Conservation (phyloP, 306 rosid genomes). For the Acacia confusa region DNA sequence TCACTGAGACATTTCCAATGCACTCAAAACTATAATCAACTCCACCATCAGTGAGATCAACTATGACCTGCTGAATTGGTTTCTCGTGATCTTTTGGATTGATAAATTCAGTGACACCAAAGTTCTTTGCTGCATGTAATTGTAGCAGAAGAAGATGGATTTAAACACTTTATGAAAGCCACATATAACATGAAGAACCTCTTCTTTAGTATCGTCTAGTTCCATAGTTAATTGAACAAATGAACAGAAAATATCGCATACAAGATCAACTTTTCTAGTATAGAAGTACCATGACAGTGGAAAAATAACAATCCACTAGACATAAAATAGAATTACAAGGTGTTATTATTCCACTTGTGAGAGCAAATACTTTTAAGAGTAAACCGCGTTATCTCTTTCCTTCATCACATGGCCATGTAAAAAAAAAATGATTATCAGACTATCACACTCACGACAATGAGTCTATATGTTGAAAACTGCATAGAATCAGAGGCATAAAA, state of each 20-base stretch:
- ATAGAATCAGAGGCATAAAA: not conserved
- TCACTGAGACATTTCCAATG: constrained; percentile 90
- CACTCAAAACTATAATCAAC: constrained; percentile 98
- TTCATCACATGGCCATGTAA: not conserved
- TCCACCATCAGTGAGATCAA: constrained; percentile 86
- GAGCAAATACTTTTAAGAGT: not conserved
- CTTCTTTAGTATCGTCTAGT: not conserved
- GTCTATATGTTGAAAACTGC: not conserved
- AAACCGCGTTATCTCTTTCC: not conserved
- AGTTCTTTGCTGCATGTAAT: constrained; percentile 70
- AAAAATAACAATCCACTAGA: not conserved
- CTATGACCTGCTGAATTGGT: constrained; percentile 88
- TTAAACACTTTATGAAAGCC: constrained; percentile 5
- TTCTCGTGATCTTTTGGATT: constrained; percentile 91
- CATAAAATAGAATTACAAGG: not conserved
- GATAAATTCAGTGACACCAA: constrained; percentile 88
- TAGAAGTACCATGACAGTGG: not conserved
- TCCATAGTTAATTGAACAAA: constrained; percentile 7
- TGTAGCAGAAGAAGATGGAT: constrained; percentile 5
- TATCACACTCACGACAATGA: not conserved
- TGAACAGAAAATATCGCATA: not conserved
- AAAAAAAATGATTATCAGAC: not conserved
- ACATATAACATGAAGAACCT: not conserved
- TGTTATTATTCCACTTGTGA: not conserved
- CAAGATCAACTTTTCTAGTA: not conserved